phyloP scores from a whole-genome alignment of 2,329 filamentous ascomycete genomes.

The Nakataea oryzae region DNA sequence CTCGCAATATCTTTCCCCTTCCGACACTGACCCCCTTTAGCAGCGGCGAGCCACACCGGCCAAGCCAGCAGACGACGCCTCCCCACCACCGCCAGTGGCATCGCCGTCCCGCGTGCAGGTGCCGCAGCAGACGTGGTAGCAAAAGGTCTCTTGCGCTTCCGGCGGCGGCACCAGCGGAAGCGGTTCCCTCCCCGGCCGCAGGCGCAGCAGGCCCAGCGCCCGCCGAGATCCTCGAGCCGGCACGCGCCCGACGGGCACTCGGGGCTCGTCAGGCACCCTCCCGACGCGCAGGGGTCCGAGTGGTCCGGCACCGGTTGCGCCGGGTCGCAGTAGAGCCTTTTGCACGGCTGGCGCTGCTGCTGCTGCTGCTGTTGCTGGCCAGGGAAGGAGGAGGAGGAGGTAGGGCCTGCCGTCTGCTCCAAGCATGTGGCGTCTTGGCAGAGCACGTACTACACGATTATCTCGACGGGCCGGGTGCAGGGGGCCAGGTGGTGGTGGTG shows the following conservation, averaged over 20 bases:
- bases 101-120: slow-evolving; percentile 25
- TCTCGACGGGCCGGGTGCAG: slow-evolving; percentile 8
- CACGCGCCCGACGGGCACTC: slow-evolving; percentile 37
- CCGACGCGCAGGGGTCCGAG: slow-evolving; percentile 31
- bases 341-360: slow-evolving; percentile 17
- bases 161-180: slow-evolving; percentile 32
- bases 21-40: neutral
- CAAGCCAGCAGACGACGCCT: neutral
- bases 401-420: neutral
- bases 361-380: neutral
- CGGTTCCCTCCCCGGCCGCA: slow-evolving; percentile 35
- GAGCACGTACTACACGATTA: slow-evolving; percentile 11
- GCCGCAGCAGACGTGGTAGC: slow-evolving; percentile 39
- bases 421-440: slow-evolving; percentile 8
- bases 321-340: slow-evolving; percentile 18
- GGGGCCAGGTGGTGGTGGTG: slow-evolving; percentile 27
- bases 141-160: slow-evolving; percentile 35
- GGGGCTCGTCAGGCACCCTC: slow-evolving; percentile 32
- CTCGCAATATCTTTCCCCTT: neutral
- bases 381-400: too few relatives aligned
- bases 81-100: neutral
- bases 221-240: slow-evolving; percentile 35
- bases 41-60: neutral
- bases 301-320: slow-evolving; percentile 20
- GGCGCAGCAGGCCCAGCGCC: slow-evolving; percentile 38